Evolutionary conservation across 352 stramenopile genomes (phyloP).

Genomic region (Pythium dissimile): DNA sequence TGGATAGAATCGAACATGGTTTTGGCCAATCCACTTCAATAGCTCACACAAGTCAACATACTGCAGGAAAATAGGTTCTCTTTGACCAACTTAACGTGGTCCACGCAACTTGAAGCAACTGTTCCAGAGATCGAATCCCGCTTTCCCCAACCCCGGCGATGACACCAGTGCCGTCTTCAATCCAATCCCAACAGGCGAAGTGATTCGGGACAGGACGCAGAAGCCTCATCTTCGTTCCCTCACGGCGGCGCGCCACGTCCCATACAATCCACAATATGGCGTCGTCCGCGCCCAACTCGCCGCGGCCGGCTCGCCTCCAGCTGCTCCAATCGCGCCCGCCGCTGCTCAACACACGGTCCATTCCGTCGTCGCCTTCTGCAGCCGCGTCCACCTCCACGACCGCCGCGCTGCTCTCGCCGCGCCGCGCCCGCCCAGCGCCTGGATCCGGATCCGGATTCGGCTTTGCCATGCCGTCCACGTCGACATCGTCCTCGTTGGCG

Average conservation of each 20-base stretch:
- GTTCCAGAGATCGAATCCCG: not conserved
- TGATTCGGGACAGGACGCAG: not conserved
- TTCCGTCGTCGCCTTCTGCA: conserved; percentile 3
- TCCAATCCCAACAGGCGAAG: conserved; percentile 11
- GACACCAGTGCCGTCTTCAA: conserved; percentile 25
- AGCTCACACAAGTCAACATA: no score
- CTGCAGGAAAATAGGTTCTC: no score
- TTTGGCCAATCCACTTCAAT: no score
- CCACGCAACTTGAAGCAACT: conserved; percentile 1
- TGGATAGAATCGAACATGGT: no score
- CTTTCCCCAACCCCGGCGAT: conserved; percentile 18
- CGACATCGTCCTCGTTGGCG: not conserved
- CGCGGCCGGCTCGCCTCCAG: not conserved
- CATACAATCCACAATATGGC: not conserved
- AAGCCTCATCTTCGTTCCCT: not conserved
- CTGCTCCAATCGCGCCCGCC: not conserved
- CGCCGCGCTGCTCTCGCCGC: conserved; percentile 5
- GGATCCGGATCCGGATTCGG: not conserved
- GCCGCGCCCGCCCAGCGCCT: not conserved
- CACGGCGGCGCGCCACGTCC: not conserved
- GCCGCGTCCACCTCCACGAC: not conserved
- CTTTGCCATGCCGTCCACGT: not conserved
- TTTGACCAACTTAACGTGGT: not conserved
- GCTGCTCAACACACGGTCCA: conserved; percentile 3
- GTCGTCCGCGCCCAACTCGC: conserved; percentile 2